A percentile compares a stretch with the other conserved stretches of the same genome.
Conservation (phyloP, 1,139 yeast genomes). For the Zhuliangozyma parablackwelliae region DNA sequence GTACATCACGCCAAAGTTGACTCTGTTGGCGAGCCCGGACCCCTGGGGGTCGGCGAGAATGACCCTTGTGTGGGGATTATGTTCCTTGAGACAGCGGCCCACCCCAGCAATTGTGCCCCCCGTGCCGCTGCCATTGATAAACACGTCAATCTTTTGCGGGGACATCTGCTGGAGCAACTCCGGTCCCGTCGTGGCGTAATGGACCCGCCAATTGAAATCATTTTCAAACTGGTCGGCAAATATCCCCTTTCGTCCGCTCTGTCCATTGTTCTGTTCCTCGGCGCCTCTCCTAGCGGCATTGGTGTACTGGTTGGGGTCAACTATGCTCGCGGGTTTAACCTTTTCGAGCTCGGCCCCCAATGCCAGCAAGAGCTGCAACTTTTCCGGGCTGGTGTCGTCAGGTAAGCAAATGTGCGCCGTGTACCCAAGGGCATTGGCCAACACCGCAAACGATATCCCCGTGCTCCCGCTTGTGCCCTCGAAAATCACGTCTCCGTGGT, state of each 20-base stretch:
- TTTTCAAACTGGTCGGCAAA: slow-evolving; percentile 97
- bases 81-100: slow-evolving; percentile 61
- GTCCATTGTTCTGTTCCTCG: slow-evolving; percentile 33
- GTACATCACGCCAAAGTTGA: slow-evolving; percentile 91
- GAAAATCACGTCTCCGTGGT: slow-evolving; percentile 59
- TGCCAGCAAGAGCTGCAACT: slow-evolving; percentile 61
- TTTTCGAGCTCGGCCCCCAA: slow-evolving; percentile 85
- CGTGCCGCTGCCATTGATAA: slow-evolving; percentile 74
- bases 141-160: slow-evolving; percentile 50
- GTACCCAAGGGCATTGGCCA: slow-evolving; percentile 85
- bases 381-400: slow-evolving; percentile 86
- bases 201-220: slow-evolving; percentile 84
- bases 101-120: slow-evolving; percentile 91
- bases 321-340: slow-evolving; percentile 92
- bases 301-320: slow-evolving; percentile 89
- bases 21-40: slow-evolving; percentile 79
- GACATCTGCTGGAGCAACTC: slow-evolving; percentile 74
- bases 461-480: slow-evolving; percentile 98
- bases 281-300: slow-evolving; percentile 78
- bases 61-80: slow-evolving; percentile 31
- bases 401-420: slow-evolving; percentile 91
- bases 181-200: slow-evolving; percentile 83
- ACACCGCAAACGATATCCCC: slow-evolving; percentile 86
- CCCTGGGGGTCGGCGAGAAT: slow-evolving; percentile 95
- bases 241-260: slow-evolving; percentile 44